Percentiles rank a stretch among this genome's conserved stretches.
Evolutionary conservation across 2,329 filamentous ascomycete species (phyloP).

Genomic region (Arthroderma sp.): DNA sequence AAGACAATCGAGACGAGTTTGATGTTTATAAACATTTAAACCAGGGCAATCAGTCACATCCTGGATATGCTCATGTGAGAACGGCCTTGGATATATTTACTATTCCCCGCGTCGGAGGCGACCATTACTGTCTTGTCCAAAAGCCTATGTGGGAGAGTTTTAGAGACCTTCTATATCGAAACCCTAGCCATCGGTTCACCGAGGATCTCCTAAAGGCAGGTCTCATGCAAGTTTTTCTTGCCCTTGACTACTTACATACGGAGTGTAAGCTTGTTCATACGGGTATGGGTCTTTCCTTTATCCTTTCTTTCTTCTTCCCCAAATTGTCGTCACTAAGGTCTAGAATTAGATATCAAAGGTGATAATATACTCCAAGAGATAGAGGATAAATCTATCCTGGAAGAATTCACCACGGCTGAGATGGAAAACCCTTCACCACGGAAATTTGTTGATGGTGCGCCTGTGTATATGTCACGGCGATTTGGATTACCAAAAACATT

Average conservation of each 20-base stretch:
- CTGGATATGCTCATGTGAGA: slow-evolving; percentile 22
- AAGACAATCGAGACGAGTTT: slow-evolving; percentile 18
- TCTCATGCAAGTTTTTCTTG: slow-evolving; percentile 30
- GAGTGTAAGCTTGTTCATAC: slow-evolving; percentile 37
- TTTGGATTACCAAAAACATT: slow-evolving; percentile 25
- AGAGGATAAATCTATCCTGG: slow-evolving; percentile 27
- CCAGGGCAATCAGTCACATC: slow-evolving; percentile 18
- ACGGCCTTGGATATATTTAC: slow-evolving; percentile 24
- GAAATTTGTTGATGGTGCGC: slow-evolving; percentile 23
- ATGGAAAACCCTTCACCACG: slow-evolving; percentile 28
- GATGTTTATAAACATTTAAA: slow-evolving; percentile 22
- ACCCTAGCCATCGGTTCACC: slow-evolving; percentile 28
- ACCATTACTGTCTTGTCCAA: slow-evolving; percentile 26
- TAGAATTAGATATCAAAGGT: slow-evolving; percentile 31
- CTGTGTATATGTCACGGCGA: slow-evolving; percentile 28
- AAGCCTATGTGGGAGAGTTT: slow-evolving; percentile 33
- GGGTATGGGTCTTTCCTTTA: slow-evolving; percentile 21
- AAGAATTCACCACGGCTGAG: slow-evolving; percentile 26
- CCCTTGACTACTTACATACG: slow-evolving; percentile 34
- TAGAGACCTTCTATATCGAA: slow-evolving; percentile 28
- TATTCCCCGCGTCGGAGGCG: slow-evolving; percentile 18
- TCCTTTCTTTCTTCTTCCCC: too few relatives aligned
- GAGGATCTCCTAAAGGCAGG: slow-evolving; percentile 28
- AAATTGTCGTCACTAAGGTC: too few relatives aligned
- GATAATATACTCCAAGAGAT: slow-evolving; percentile 33